Conservation (phyloP, 805 yeast species). For the Yamadazyma akitaensis region DNA sequence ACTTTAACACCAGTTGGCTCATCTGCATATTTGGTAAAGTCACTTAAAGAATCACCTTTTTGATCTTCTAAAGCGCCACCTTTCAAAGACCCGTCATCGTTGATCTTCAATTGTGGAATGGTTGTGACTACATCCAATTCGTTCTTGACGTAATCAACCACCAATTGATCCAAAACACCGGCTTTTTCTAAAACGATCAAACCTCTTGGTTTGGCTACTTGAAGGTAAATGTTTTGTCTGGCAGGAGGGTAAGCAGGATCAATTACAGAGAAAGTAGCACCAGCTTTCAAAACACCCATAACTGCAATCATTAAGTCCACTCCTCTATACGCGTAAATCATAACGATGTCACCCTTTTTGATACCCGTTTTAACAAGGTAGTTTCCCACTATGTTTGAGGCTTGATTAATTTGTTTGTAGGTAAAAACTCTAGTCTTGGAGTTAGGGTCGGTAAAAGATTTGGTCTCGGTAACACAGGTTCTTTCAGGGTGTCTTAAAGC, state of each 20-base stretch:
- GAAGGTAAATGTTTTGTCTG: constrained; percentile 87
- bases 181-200: constrained; percentile 88
- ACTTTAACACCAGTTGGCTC: constrained; percentile 83
- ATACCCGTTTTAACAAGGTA: constrained; percentile 79
- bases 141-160: constrained; percentile 68
- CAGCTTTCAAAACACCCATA: constrained; percentile 97
- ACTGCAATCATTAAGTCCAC: constrained; percentile 96
- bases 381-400: constrained; percentile 91
- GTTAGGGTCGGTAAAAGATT: constrained; percentile 54
- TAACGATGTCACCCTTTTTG: constrained; percentile 87
- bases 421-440: constrained; percentile 68
- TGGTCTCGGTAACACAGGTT: constrained; percentile 90
- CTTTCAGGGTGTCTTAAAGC: constrained; percentile 83
- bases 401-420: constrained; percentile 84
- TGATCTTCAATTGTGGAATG: constrained; percentile 74
- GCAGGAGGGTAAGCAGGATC: constrained; percentile 99
- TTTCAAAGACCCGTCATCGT: constrained; percentile 65
- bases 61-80: constrained; percentile 49
- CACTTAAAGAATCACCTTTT: constrained; percentile 46
- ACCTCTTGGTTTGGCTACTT: constrained; percentile 92
- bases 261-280: constrained; percentile 96
- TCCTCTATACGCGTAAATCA: constrained; percentile 97
- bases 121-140: constrained; percentile 72
- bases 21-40: constrained; percentile 44
- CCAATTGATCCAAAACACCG: constrained; percentile 73